Percentiles rank a stretch among this genome's conserved stretches.
phyloP scores from a whole-genome alignment of 2,329 filamentous ascomycete genomes.

The Onygena corvina region DNA sequence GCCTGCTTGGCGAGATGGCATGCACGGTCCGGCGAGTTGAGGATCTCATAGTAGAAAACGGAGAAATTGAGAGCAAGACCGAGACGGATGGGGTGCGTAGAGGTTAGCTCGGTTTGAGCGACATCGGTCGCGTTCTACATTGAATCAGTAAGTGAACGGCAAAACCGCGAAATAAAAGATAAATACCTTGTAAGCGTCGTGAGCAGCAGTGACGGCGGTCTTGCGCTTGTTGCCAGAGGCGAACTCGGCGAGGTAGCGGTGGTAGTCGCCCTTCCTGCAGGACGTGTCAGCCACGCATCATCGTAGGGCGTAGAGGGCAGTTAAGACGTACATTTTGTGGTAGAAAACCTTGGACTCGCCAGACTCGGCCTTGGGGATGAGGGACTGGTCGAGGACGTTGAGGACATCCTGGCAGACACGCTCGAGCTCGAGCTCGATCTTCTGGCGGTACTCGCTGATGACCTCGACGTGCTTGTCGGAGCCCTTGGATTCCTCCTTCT shows the following conservation, averaged over 20 bases:
- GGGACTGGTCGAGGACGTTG: slow-evolving; percentile 79
- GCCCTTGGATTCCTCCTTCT: slow-evolving; percentile 99
- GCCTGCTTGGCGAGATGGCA: slow-evolving; percentile 99
- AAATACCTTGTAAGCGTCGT: slow-evolving; percentile 91
- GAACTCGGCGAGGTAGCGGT: slow-evolving; percentile 90
- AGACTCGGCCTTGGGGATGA: slow-evolving; percentile 90
- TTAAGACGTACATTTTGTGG: slow-evolving; percentile 87
- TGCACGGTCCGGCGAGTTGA: slow-evolving; percentile 93
- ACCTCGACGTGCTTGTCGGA: slow-evolving; percentile 85
- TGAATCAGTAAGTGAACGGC: neutral
- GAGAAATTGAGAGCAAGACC: slow-evolving; percentile 98
- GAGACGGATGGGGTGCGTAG: slow-evolving; percentile 94
- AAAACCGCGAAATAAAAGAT: neutral
- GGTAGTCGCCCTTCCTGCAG: slow-evolving; percentile 86
- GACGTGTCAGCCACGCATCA: slow-evolving; percentile 12
- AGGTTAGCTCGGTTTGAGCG: slow-evolving; percentile 91
- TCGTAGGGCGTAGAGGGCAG: neutral
- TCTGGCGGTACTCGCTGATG: slow-evolving; percentile 94
- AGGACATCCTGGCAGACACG: slow-evolving; percentile 97
- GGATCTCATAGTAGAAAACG: slow-evolving; percentile 98
- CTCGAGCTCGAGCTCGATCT: slow-evolving; percentile 96
- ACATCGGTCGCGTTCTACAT: slow-evolving; percentile 86
- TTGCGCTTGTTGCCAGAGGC: slow-evolving; percentile 87
- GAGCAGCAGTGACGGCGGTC: slow-evolving; percentile 71
- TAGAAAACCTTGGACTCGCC: slow-evolving; percentile 99